These are phyloP conservation scores for Microcera coccophila DNA, from an alignment of 2,329 filamentous ascomycete species.

Conservation along the genomic window DNA sequence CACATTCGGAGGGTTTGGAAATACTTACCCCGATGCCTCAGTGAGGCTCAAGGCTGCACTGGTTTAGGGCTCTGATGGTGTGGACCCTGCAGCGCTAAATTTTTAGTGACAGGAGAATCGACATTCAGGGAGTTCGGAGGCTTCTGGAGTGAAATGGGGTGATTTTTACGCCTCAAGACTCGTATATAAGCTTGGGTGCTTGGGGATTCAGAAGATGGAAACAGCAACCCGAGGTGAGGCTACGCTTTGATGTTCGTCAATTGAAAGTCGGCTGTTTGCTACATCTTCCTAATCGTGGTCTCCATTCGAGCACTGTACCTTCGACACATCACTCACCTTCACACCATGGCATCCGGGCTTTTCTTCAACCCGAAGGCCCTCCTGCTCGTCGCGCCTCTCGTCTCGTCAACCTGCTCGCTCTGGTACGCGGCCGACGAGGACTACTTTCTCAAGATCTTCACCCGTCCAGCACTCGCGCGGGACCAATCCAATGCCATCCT, in stretches of 20 bases:
- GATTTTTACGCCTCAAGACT: no score
- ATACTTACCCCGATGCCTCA: background rate
- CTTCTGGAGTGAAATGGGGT: background rate
- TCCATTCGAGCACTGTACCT: no score
- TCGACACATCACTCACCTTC: background rate
- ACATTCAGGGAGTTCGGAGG: background rate
- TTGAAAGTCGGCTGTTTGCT: no score
- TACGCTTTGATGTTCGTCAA: no score
- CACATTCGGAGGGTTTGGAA: constrained; percentile 14
- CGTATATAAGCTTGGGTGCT: no score
- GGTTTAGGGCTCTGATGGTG: background rate
- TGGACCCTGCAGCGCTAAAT: background rate
- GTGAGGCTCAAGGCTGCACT: background rate
- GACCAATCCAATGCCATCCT: constrained; percentile 34
- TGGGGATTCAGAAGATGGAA: no score
- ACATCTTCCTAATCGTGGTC: no score
- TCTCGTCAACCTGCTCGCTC: constrained; percentile 46
- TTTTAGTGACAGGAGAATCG: no score
- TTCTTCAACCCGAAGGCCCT: constrained; percentile 38
- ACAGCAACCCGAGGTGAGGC: no score
- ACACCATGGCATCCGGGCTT: constrained; percentile 36
- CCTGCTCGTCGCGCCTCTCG: constrained; percentile 42
- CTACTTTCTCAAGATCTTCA: constrained; percentile 39
- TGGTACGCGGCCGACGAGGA: constrained; percentile 44
- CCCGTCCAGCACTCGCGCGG: constrained; percentile 26